phyloP scores from a whole-genome alignment of 2,329 filamentous ascomycete species.

The Hortaea werneckii region DNA sequence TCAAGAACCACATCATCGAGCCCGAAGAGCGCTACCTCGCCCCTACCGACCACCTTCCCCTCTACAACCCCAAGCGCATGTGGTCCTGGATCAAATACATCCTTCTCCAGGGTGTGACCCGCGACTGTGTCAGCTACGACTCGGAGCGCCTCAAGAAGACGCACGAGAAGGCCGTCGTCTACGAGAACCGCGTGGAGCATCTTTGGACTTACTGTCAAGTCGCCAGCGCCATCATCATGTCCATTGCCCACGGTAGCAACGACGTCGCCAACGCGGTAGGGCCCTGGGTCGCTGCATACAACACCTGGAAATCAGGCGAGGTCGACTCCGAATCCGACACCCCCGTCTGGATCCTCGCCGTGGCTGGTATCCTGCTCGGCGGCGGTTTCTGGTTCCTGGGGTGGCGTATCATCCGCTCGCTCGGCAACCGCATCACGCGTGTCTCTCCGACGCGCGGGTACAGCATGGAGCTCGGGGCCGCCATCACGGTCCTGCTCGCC shows the following conservation, averaged over 20 bases:
- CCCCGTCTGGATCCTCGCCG: slow-evolving; percentile 50
- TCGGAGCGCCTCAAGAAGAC: slow-evolving; percentile 45
- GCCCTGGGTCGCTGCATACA: slow-evolving; percentile 50
- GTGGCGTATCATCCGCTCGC: slow-evolving; percentile 52
- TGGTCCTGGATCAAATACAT: slow-evolving; percentile 11
- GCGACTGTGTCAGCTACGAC: slow-evolving; percentile 16
- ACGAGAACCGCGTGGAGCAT: slow-evolving; percentile 51
- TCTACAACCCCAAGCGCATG: slow-evolving; percentile 7
- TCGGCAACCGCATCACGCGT: slow-evolving; percentile 52
- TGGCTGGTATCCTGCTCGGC: slow-evolving; percentile 42
- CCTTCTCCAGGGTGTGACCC: slow-evolving; percentile 13
- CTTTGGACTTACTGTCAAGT: slow-evolving; percentile 57
- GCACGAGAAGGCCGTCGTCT: slow-evolving; percentile 20
- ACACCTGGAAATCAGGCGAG: slow-evolving; percentile 43
- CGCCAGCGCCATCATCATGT: slow-evolving; percentile 59
- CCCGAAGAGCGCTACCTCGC: slow-evolving; percentile 9
- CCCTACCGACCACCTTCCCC: slow-evolving; percentile 4
- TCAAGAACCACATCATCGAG: slow-evolving; percentile 1
- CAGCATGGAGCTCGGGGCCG: slow-evolving; percentile 50
- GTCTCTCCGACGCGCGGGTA: slow-evolving; percentile 50
- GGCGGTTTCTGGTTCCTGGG: slow-evolving; percentile 52
- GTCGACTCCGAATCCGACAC: slow-evolving; percentile 40
- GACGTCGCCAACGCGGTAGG: slow-evolving; percentile 52
- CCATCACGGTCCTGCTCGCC: slow-evolving; percentile 52
- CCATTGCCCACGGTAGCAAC: slow-evolving; percentile 54